These are phyloP conservation scores for Vitis hybrid DNA, from an alignment of 177 flowering plant species.

Conservation along the genomic window DNA sequence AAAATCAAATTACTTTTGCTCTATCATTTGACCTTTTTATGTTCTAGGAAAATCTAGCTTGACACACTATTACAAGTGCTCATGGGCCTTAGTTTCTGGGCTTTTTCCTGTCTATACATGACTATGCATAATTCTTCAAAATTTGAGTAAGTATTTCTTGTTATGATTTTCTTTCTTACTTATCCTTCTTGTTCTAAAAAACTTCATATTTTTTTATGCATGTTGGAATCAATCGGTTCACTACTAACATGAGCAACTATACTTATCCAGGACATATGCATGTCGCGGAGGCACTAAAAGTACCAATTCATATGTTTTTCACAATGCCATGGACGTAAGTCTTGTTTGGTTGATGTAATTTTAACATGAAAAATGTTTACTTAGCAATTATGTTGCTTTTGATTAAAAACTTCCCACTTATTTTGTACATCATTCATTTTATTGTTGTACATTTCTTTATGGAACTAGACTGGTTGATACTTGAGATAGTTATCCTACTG, in stretches of 20 bases:
- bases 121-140: too few species aligned
- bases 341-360: conserved; percentile 1
- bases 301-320: conserved; percentile 40
- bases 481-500: not conserved
- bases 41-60: too few species aligned
- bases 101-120: too few species aligned
- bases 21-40: too few species aligned
- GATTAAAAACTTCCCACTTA: not conserved
- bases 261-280: conserved; percentile 37
- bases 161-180: not conserved
- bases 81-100: too few species aligned
- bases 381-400: not conserved
- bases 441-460: not conserved
- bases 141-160: not conserved
- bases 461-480: not conserved
- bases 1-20: too few species aligned
- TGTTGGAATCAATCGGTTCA: not conserved
- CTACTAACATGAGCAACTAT: not conserved
- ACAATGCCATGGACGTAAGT: conserved; percentile 57
- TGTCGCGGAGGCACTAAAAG: conserved; percentile 39
- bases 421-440: not conserved
- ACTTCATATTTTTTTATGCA: not conserved
- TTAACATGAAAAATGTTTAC: not conserved
- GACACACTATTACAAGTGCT: too few species aligned
- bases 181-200: not conserved